A percentile compares a stretch with the other conserved stretches of the same genome.
These are phyloP conservation scores for Didymella sp. DNA, from an alignment of 2,329 filamentous ascomycete genomes.

Conservation along the genomic window DNA sequence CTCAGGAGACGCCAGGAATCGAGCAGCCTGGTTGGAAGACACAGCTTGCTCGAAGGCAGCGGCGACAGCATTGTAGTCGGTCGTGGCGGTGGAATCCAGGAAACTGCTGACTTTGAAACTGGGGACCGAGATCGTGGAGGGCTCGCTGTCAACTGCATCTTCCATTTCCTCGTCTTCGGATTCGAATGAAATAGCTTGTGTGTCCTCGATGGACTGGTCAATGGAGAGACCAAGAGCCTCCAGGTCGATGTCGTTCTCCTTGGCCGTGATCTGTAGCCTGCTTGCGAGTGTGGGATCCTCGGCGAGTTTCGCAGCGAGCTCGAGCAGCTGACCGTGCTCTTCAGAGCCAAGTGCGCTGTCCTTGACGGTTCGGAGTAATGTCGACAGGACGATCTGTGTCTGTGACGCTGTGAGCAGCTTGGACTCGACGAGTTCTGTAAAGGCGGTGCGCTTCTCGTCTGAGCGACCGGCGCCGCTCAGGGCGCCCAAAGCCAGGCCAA, in stretches of 20 bases:
- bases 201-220: conserved; percentile 24
- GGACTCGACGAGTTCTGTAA: conserved; percentile 68
- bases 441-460: conserved; percentile 48
- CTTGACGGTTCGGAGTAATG: conserved; percentile 63
- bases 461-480: conserved; percentile 28
- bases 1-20: conserved; percentile 63
- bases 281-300: conserved; percentile 52
- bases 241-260: conserved; percentile 73
- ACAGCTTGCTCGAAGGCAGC: conserved; percentile 42
- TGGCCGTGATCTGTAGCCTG: conserved; percentile 71
- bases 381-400: conserved; percentile 69
- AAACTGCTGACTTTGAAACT: conserved; percentile 41
- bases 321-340: conserved; percentile 41
- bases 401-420: conserved; percentile 69
- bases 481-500: conserved; percentile 68
- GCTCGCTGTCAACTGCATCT: conserved; percentile 55
- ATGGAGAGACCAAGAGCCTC: conserved; percentile 61
- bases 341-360: conserved; percentile 34
- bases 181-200: conserved; percentile 21
- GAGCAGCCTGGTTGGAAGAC: conserved; percentile 25
- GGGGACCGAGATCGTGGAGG: conserved; percentile 29
- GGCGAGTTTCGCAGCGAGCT: conserved; percentile 41
- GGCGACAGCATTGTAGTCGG: conserved; percentile 41
- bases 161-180: conserved; percentile 60
- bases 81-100: conserved; percentile 24